Percentiles rank a stretch among this genome's conserved stretches.
Conservation (phyloP, 2,329 filamentous ascomycete genomes). For the Penicillium rolfsii region DNA sequence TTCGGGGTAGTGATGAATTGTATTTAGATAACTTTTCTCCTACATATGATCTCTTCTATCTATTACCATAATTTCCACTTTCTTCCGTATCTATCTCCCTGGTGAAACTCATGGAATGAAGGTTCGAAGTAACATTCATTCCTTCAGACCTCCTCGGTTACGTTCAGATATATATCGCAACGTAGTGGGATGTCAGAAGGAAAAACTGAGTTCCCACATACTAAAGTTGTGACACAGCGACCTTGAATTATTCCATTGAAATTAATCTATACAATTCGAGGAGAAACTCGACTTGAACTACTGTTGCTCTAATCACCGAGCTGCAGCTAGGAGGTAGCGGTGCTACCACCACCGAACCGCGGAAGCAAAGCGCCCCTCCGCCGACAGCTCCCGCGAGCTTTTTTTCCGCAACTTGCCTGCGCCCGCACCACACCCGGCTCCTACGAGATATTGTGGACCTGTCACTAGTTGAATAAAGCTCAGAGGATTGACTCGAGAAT, state of each 20-base stretch:
- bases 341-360: background rate
- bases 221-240: background rate
- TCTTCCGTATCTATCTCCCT: no score
- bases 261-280: no score
- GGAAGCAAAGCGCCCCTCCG: slow-evolving; percentile 9
- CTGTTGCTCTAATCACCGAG: background rate
- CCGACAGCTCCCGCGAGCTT: slow-evolving; percentile 18
- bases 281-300: background rate
- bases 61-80: no score
- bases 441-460: background rate
- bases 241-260: no score
- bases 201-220: no score
- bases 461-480: background rate
- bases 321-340: background rate
- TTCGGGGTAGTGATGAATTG: background rate
- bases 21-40: no score
- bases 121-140: no score
- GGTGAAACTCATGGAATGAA: no score
- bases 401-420: slow-evolving; percentile 4
- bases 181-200: no score
- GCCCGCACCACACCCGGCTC: background rate
- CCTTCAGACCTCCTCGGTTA: no score
- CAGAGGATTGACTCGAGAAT: background rate
- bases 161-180: no score
- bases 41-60: background rate